Evolutionary conservation across 768 basidiomycete genomes (phyloP).

Genomic region (Rhizopogon sp.): DNA sequence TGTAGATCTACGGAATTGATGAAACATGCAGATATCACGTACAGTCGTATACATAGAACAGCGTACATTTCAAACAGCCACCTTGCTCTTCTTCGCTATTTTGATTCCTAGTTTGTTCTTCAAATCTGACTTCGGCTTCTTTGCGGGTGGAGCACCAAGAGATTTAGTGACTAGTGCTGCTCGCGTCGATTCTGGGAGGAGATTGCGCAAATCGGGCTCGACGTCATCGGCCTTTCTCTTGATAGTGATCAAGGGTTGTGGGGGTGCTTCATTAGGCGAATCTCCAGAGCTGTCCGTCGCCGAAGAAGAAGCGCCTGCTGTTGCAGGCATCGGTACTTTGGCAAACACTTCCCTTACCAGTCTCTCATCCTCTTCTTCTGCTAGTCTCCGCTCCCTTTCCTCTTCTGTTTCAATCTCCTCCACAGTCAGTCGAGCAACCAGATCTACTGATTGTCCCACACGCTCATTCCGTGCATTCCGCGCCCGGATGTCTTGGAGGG

Average conservation of each 20-base stretch:
- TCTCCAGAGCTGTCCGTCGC: conserved; percentile 16
- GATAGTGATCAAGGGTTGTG: conserved; percentile 50
- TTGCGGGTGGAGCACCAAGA: conserved; percentile 34
- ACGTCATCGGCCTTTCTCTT: conserved; percentile 83
- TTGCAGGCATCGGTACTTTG: conserved; percentile 47
- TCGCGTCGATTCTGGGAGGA: conserved; percentile 62
- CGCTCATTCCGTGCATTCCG: conserved; percentile 87
- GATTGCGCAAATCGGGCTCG: conserved; percentile 65
- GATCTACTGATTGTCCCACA: conserved; percentile 67
- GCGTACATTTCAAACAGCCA: conserved; percentile 18
- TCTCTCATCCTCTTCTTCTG: conserved; percentile 91
- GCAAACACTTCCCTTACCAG: conserved; percentile 86
- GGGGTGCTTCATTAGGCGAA: conserved; percentile 13
- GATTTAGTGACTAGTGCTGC: conserved; percentile 52
- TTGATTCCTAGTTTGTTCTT: conserved; percentile 75
- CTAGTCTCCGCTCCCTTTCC: conserved; percentile 58
- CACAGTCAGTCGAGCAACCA: conserved; percentile 54
- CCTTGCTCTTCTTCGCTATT: conserved; percentile 49
- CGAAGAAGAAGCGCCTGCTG: conserved; percentile 15
- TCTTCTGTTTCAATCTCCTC: conserved; percentile 78
- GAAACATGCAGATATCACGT: conserved; percentile 4
- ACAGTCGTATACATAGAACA: conserved; percentile 10
- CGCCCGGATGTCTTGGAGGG: conserved; percentile 86
- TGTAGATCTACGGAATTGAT: conserved; percentile 39
- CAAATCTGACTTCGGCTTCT: conserved; percentile 59